phyloP scores from a whole-genome alignment of 1,284 basidiomycete genomes.

The Rhodotorula sp. region DNA sequence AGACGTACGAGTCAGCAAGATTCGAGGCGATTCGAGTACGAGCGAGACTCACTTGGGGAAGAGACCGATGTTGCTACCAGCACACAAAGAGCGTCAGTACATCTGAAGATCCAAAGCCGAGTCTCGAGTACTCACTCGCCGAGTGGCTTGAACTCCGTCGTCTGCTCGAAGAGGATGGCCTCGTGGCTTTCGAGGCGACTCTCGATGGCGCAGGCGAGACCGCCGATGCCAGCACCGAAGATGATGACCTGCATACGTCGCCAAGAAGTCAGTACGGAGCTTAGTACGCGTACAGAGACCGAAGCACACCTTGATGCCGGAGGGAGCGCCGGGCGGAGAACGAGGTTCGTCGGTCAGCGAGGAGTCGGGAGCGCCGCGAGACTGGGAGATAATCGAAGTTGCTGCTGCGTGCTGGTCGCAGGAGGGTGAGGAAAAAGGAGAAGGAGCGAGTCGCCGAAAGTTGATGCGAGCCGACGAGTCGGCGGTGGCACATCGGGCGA shows the following conservation, averaged over 20 bases:
- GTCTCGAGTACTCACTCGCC: conserved; percentile 35
- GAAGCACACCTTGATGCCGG: conserved; percentile 29
- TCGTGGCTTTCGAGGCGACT: conserved; percentile 45
- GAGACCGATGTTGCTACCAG: conserved; percentile 7
- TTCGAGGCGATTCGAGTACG: too few species aligned
- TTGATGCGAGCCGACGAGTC: background rate
- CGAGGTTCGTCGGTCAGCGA: conserved; percentile 14
- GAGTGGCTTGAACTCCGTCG: conserved; percentile 38
- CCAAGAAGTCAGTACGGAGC: background rate
- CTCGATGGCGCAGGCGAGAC: conserved; percentile 48
- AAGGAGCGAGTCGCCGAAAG: background rate
- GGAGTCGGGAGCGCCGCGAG: conserved; percentile 7
- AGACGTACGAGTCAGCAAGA: too few species aligned
- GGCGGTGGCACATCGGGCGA: conserved; percentile 1
- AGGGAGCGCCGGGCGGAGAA: conserved; percentile 12
- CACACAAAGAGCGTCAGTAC: background rate
- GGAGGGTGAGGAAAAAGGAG: background rate
- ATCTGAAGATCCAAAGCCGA: too few species aligned
- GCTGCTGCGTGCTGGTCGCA: background rate
- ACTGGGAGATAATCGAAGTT: conserved; percentile 5
- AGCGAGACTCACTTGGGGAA: conserved; percentile 10
- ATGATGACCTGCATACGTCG: conserved; percentile 26
- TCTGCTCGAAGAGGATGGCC: conserved; percentile 42
- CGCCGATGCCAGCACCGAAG: conserved; percentile 47
- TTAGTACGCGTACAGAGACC: too few species aligned